A percentile compares a stretch with the other conserved stretches of the same genome.
Conservation (phyloP, 305 asterid species). For the Andrographis paniculata region DNA sequence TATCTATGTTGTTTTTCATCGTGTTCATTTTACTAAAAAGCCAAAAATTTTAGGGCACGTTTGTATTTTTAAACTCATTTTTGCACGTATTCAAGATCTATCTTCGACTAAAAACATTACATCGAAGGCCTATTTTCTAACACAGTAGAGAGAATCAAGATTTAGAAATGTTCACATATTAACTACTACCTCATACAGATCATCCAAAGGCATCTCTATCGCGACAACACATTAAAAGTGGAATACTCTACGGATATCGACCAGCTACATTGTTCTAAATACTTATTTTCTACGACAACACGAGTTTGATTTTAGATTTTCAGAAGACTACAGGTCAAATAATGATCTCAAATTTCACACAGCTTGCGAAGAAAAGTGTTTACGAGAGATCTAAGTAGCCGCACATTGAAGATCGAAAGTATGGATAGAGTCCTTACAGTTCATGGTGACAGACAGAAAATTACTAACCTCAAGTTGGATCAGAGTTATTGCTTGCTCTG, state of each 20-base stretch:
- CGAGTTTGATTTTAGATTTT: neutral
- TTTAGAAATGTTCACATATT: no score
- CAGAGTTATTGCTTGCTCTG: slow-evolving; percentile 24
- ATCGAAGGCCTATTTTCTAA: no score
- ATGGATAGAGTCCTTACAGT: neutral
- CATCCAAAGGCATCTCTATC: no score
- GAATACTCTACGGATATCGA: neutral
- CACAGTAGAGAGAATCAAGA: no score
- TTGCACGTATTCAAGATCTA: no score
- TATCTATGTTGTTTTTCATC: no score
- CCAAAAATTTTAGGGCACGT: no score
- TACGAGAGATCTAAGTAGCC: neutral
- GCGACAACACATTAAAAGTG: neutral
- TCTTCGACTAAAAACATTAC: no score
- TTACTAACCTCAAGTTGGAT: neutral
- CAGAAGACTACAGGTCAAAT: slow-evolving; percentile 12
- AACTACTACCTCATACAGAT: no score
- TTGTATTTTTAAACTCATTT: no score
- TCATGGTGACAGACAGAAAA: neutral
- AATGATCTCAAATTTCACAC: slow-evolving; percentile 18
- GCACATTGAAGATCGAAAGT: neutral
- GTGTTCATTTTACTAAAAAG: no score
- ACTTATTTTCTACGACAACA: neutral
- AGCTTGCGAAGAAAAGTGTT: slow-evolving; percentile 2
- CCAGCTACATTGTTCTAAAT: neutral